phyloP scores from a whole-genome alignment of 768 basidiomycete species.

The Fomitopsis serialis region DNA sequence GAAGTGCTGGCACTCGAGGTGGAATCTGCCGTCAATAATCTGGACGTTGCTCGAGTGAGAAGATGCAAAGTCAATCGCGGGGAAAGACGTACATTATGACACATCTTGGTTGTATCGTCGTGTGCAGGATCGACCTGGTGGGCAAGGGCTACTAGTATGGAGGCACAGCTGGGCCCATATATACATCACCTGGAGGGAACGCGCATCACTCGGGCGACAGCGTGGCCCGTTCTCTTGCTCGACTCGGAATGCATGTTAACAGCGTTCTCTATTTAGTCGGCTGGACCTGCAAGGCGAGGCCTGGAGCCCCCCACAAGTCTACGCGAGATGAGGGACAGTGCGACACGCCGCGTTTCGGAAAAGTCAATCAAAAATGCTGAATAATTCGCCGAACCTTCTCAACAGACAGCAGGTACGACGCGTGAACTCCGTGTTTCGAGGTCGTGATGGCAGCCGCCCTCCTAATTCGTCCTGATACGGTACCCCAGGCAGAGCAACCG shows the following conservation, averaged over 20 bases:
- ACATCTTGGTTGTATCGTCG: constrained; percentile 41
- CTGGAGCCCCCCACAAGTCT: constrained; percentile 23
- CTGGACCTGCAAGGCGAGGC: constrained; percentile 32
- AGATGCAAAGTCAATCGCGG: neutral
- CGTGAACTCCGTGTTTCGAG: constrained; percentile 3
- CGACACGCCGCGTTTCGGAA: constrained; percentile 11
- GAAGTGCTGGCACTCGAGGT: constrained; percentile 68
- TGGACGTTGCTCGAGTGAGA: constrained; percentile 21
- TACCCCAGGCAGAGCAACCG: neutral
- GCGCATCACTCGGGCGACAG: constrained; percentile 20
- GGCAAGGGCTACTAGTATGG: constrained; percentile 13
- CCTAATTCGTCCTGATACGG: neutral
- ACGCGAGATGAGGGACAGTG: constrained; percentile 13
- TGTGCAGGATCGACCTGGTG: constrained; percentile 12
- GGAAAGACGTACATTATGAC: constrained; percentile 56
- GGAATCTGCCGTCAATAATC: constrained; percentile 75
- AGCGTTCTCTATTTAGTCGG: constrained; percentile 29
- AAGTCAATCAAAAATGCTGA: constrained; percentile 18
- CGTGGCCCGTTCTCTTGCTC: constrained; percentile 24
- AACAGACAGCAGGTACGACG: neutral
- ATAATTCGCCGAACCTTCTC: constrained; percentile 8
- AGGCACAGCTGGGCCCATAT: constrained; percentile 11
- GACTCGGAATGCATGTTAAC: constrained; percentile 31
- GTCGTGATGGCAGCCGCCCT: neutral
- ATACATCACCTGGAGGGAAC: constrained; percentile 23